Conservation (phyloP, 257 asterid species). For the Ballota nigra region DNA sequence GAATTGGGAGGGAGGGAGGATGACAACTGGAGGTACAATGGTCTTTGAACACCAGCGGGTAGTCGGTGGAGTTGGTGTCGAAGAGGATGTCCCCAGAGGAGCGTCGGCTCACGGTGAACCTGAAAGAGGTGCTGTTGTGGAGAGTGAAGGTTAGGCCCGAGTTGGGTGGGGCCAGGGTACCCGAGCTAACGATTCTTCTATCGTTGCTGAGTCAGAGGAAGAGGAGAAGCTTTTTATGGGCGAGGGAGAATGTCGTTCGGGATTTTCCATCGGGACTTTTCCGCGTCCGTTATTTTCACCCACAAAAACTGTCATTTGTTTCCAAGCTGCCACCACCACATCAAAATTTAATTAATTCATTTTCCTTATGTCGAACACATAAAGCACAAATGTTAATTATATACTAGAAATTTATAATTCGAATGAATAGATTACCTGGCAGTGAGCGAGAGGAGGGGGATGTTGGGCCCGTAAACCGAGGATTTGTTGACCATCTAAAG, state of each 20-base stretch:
- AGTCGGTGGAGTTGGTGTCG: constrained; percentile 18
- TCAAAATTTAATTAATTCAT: background rate
- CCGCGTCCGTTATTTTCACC: constrained; percentile 45
- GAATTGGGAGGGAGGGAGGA: constrained; percentile 55
- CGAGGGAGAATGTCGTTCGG: constrained; percentile 45
- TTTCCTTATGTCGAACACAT: too few relatives aligned
- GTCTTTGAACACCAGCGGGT: constrained; percentile 61
- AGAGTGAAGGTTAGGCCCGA: constrained; percentile 50
- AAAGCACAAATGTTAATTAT: too few relatives aligned
- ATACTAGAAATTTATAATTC: too few relatives aligned
- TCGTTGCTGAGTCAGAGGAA: background rate
- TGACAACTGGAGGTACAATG: constrained; percentile 83
- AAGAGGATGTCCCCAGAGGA: constrained; percentile 43
- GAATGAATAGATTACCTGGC: constrained; percentile 37
- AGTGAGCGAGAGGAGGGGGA: constrained; percentile 44
- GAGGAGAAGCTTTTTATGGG: constrained; percentile 17
- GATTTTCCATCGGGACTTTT: constrained; percentile 48
- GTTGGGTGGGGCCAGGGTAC: constrained; percentile 24
- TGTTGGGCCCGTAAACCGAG: constrained; percentile 46
- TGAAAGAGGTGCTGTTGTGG: constrained; percentile 43
- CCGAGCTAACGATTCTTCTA: too few relatives aligned
- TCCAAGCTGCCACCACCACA: constrained; percentile 56
- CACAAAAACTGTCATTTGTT: constrained; percentile 48
- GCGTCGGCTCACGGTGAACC: constrained; percentile 51
- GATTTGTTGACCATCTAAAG: constrained; percentile 52